Evolutionary conservation across 495 filamentous ascomycete species (phyloP), one percentile per base, ranked within the genome.

Genomic region (Coniosporium apollinis): DNA sequence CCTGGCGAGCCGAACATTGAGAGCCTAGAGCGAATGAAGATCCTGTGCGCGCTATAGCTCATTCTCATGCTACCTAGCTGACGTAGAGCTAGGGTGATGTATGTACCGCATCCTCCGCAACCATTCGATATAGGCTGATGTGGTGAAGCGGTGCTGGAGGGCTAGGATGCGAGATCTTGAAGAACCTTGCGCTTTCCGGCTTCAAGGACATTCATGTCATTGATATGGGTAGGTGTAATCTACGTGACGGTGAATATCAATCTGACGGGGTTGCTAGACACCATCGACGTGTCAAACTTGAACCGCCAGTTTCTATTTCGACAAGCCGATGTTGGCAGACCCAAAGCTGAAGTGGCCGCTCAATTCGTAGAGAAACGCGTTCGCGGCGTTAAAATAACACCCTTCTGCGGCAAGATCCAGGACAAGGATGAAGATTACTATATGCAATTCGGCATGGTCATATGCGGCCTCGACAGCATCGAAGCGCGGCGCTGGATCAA

Each of bases 401-500:
- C 91, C 0, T 82, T 85, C 54, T 87, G 86, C 49, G 80, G 81
- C 49, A 82, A 80, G 48, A 96, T 99, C 47, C 91, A 99, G 51
- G 91, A 99, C 59, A 92, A 87, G 45, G 87, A 92, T 49, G 80
- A 92, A 38, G 82, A 87, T 36, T 99, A 91, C 49, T 99, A 99
- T 60, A 89, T 87, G 83, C 83, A 92, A 41, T 99, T 99, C 57
- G 78, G 82, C 45, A 65, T 93, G 24, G 65, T 99, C 28, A 69
- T 99, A 30, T 99, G 89, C 54, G 91, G 91, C n/a, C 64, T 99
- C 29, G 91, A 99, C 56, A 92, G 82, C 53, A 87, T 99, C 48
- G 91, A 94, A 60, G 91, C 91, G 25, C 70, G 91, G 19, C 72
- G 91, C 37, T 99, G 91, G 91, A 99, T 99, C 61, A 99, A 96